Evolutionary conservation across 192 early-diverging fungal species (phyloP).

Genomic region (Coemansia sp.): DNA sequence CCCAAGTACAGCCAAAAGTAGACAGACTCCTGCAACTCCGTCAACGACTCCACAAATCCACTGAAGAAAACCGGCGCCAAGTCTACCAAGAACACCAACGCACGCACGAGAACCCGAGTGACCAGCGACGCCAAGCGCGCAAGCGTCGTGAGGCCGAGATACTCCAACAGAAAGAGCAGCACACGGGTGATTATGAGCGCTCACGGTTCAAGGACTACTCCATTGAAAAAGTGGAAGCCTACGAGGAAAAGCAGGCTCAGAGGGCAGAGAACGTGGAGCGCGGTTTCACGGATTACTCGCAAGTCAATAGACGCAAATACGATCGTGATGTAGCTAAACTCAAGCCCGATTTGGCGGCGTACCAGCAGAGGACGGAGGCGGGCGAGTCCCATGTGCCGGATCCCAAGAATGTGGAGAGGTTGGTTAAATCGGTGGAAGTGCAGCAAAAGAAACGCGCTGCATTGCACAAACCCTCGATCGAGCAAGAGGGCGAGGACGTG

Average conservation of each 20-base stretch:
- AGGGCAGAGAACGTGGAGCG: slow-evolving; percentile 57
- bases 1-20: slow-evolving; percentile 23
- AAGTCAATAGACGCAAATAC: slow-evolving; percentile 89
- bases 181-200: slow-evolving; percentile 84
- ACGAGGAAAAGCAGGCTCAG: slow-evolving; percentile 66
- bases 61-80: slow-evolving; percentile 70
- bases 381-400: slow-evolving; percentile 55
- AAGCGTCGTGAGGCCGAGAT: slow-evolving; percentile 73
- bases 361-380: slow-evolving; percentile 58
- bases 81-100: slow-evolving; percentile 74
- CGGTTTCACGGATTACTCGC: slow-evolving; percentile 83
- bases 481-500: slow-evolving; percentile 79
- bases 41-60: slow-evolving; percentile 17
- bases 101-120: slow-evolving; percentile 63
- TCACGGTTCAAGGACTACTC: slow-evolving; percentile 80
- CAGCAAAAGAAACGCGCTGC: slow-evolving; percentile 68
- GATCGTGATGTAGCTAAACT: slow-evolving; percentile 71
- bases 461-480: slow-evolving; percentile 40
- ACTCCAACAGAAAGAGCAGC: slow-evolving; percentile 58
- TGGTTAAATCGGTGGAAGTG: slow-evolving; percentile 71
- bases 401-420: slow-evolving; percentile 61
- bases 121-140: slow-evolving; percentile 64
- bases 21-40: slow-evolving; percentile 29
- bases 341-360: slow-evolving; percentile 78
- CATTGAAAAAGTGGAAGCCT: slow-evolving; percentile 78